Base-by-base conservation (phyloP, 441 rosid species). In the Jatropha multifida region DNA sequence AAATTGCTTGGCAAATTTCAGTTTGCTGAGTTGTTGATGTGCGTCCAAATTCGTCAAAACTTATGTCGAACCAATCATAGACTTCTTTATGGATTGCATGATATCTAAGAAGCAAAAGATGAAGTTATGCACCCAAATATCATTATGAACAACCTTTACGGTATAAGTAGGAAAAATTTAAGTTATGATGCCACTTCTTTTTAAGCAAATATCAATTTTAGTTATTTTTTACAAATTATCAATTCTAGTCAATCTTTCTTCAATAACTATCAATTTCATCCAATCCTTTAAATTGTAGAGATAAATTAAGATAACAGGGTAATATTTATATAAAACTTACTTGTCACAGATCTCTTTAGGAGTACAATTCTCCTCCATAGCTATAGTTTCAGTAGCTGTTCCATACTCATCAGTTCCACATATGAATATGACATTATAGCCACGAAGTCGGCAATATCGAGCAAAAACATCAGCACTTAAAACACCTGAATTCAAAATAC, bases 391-490 rank as follows among this genome's bases (percentile, higher is more conserved):
- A 10, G 97, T 92, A 8, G 97, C 94, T 41, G 97, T 93, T n/a
- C 98, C 97, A 18, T 93, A 89, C 81, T 93, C 97, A 81, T 92
- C 97, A 3, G 97, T 92, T 48, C 97, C 97, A 20, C 97, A 90
- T 1, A 93, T 81, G 67, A 88, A 92, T 15, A 93, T 80, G 0
- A 84, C 82, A 64, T 92, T 92, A 77, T 89, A 90, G 59, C 89
- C 91, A 67, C 94, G 85, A 41, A 87, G 86, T 61, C 97, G 94
- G 79, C 97, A 93, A 72, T 84, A 93, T 44, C 98, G 84, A 32
- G 97, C 94, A 68, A 84, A 93, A 20, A 90, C 98, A 69, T 93
- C 98, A 54, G 93, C 96, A 74, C 98, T 93, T 75, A 92, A 69
- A 32, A 93, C 98, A 87, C 68, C 80, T 58, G 70, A 70, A 0